A percentile compares a stretch with the other conserved stretches of the same genome.
phyloP scores from a whole-genome alignment of 2,329 filamentous ascomycete species.

The Ophiostoma piceae region DNA sequence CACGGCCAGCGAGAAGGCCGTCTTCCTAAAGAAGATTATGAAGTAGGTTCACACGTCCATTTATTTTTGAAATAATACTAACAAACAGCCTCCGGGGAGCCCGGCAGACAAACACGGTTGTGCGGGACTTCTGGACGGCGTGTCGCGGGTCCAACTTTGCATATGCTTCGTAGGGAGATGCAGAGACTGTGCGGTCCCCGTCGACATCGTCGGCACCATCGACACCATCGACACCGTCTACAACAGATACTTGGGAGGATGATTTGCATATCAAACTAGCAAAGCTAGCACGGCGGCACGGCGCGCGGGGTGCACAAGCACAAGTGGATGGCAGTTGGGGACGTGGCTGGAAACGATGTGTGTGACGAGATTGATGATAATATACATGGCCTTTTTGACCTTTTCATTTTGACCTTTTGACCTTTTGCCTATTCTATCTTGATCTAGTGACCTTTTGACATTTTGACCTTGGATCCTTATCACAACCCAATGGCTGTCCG shows the following conservation, averaged over 20 bases:
- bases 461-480: not conserved
- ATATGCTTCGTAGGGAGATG: conserved; percentile 44
- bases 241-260: not conserved
- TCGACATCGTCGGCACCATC: too few relatives aligned
- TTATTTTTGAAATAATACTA: conserved; percentile 48
- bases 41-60: too few relatives aligned
- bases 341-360: not conserved
- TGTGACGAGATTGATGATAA: not conserved
- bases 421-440: not conserved
- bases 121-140: conserved; percentile 68
- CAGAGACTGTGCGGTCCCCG: not conserved
- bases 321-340: not conserved
- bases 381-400: not conserved
- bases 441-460: too few relatives aligned
- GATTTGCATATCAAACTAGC: not conserved
- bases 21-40: conserved; percentile 62
- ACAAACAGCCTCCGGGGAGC: conserved; percentile 52
- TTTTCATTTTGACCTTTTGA: not conserved
- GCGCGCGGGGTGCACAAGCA: not conserved
- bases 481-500: conserved; percentile 48
- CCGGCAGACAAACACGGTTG: conserved; percentile 59
- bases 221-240: too few relatives aligned
- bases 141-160: conserved; percentile 58
- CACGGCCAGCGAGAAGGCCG: conserved; percentile 51
- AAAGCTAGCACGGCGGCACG: not conserved